Evolutionary conservation across 2,329 filamentous ascomycete genomes (phyloP).

Genomic region (Cephalotrichum gorgonifer): DNA sequence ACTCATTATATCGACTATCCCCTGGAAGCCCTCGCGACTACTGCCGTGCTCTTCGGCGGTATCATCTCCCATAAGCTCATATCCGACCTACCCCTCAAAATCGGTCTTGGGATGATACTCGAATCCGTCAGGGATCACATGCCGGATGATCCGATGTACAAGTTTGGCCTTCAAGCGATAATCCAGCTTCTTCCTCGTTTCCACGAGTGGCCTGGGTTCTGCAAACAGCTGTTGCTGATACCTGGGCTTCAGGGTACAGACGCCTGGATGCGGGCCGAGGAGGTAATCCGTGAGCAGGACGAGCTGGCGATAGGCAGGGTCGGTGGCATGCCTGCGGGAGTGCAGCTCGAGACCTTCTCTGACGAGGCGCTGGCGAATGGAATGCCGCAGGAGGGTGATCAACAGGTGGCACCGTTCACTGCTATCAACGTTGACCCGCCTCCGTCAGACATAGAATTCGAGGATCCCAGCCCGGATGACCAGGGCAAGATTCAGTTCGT

Average conservation of each 20-base stretch:
- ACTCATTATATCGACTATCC: constrained; percentile 93
- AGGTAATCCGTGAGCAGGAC: constrained; percentile 61
- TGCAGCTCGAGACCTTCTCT: constrained; percentile 57
- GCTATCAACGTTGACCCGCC: constrained; percentile 69
- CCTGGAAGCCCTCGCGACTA: constrained; percentile 89
- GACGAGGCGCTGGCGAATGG: constrained; percentile 40
- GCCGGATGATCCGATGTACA: constrained; percentile 87
- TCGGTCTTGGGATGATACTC: constrained; percentile 95
- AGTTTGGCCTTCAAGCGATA: constrained; percentile 91
- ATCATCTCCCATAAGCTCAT: constrained; percentile 92
- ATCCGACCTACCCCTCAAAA: constrained; percentile 79
- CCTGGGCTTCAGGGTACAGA: constrained; percentile 75
- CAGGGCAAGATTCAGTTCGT: constrained; percentile 94
- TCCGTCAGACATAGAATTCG: constrained; percentile 52
- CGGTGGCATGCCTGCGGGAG: constrained; percentile 30
- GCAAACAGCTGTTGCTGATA: constrained; percentile 72
- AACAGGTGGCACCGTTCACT: constrained; percentile 60
- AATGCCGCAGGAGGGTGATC: constrained; percentile 30
- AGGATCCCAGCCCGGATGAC: constrained; percentile 73
- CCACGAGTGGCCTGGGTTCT: constrained; percentile 92
- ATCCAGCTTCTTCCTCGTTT: constrained; percentile 78
- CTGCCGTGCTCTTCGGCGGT: constrained; percentile 89
- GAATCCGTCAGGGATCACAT: constrained; percentile 83
- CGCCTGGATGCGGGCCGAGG: constrained; percentile 71
- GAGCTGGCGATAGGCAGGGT: constrained; percentile 47